Conservation (phyloP, 1,284 basidiomycete genomes). For the Fistulinella cinereoalba region DNA sequence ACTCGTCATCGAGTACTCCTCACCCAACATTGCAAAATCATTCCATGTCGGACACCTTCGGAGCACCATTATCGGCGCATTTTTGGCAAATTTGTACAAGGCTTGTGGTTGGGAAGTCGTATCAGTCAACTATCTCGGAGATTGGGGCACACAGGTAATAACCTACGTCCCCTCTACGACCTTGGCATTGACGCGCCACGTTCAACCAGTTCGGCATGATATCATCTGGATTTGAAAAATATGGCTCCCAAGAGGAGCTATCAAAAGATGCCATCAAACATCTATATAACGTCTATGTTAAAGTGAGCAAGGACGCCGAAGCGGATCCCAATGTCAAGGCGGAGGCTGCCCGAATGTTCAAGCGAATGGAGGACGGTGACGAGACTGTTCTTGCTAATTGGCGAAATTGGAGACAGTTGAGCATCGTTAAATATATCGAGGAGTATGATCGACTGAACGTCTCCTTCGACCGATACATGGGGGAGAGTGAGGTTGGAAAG, state of each 20-base stretch:
- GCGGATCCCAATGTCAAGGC: slow-evolving; percentile 73
- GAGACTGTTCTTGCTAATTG: slow-evolving; percentile 82
- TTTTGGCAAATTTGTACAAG: slow-evolving; percentile 89
- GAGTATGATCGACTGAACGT: slow-evolving; percentile 93
- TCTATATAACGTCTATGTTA: slow-evolving; percentile 92
- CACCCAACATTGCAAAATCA: slow-evolving; percentile 97
- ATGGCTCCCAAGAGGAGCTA: slow-evolving; percentile 83
- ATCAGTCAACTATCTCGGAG: slow-evolving; percentile 92
- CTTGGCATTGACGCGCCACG: not conserved
- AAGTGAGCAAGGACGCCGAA: slow-evolving; percentile 86
- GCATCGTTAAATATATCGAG: slow-evolving; percentile 87
- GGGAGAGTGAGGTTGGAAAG: slow-evolving; percentile 87
- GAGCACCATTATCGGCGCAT: slow-evolving; percentile 97
- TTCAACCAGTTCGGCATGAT: slow-evolving; percentile 73
- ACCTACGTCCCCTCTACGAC: not conserved
- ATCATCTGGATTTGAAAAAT: slow-evolving; percentile 89
- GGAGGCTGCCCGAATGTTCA: slow-evolving; percentile 89
- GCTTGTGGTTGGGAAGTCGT: slow-evolving; percentile 91
- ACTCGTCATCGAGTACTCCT: slow-evolving; percentile 86
- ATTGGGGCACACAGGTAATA: slow-evolving; percentile 88
- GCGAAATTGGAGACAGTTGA: slow-evolving; percentile 91
- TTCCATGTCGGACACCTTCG: slow-evolving; percentile 98
- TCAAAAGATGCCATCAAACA: slow-evolving; percentile 93
- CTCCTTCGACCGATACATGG: slow-evolving; percentile 91
- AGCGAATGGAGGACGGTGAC: slow-evolving; percentile 95